Base-by-base conservation (phyloP, 1,284 basidiomycete genomes). In the Cerrena zonata region DNA sequence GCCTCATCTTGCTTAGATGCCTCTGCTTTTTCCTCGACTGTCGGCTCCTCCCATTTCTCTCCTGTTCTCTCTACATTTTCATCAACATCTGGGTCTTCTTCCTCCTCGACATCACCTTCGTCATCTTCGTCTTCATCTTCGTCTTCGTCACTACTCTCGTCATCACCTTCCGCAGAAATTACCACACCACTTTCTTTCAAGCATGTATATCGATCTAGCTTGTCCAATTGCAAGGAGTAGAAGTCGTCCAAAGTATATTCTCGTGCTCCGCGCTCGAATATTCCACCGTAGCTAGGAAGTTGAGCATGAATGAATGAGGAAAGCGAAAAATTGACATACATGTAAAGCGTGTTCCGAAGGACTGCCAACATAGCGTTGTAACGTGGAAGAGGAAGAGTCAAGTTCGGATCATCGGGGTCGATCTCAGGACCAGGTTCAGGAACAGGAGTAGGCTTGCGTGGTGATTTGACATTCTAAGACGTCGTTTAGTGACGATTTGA, bases 311-410 rank as follows among this genome's bases (percentile, higher is more conserved):
- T n/a, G n/a, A n/a, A n/a, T n/a, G n/a, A n/a, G n/a, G n/a, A n/a
- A n/a, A n/a, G 23, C 22, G 49, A 10, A 43, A 52, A 24, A 58
- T 18, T 10, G n/a, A 63, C 84, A 41, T 55, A 90, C 87, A 94
- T 84, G 66, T 89, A 94, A 0, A 94, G 69, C 0, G 86, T 92
- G 65, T 94, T 95, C 27, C 85, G 79, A 45, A 92, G 75, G 2
- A 95, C 84, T 0, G 91, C 86, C 7, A 95, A 73, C 91, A 96
- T 95, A 2, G 90, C 80, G 58, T 96, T 96, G 69, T 94, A 96
- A n/a, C 93, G 76, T 1, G 84, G 78, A 7, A 89, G 71, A 0
- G 94, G 94, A 0, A 77, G 69, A 0, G 85, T 85, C 53, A 79
- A 70, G 30, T 75, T 70, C 0, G 91, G 90, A 61, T 94, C 91